Conservation (phyloP, 805 yeast species). For the Kazachstania taianensis region DNA sequence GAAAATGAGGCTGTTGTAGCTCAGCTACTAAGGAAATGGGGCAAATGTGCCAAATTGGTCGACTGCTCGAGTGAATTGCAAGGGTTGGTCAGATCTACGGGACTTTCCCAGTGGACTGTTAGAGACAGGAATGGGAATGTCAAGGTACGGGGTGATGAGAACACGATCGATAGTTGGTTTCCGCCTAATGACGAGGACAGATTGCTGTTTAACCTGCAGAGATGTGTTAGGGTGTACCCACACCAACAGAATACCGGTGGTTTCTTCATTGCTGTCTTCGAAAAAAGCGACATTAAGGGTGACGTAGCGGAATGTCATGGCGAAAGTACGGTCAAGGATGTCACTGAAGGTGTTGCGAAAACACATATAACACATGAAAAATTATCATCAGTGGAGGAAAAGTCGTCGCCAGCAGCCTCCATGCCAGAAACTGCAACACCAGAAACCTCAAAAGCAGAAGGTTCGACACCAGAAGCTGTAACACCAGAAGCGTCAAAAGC, state of each 20-base stretch:
- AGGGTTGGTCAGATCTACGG: conserved; percentile 64
- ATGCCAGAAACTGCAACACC: conserved; percentile 6
- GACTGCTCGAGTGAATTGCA: conserved; percentile 64
- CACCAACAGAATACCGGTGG: conserved; percentile 98
- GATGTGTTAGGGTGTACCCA: conserved; percentile 93
- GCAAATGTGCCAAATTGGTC: conserved; percentile 54
- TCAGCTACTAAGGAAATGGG: conserved; percentile 76
- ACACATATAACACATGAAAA: conserved; percentile 4
- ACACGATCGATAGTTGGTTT: conserved; percentile 47
- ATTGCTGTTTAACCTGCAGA: conserved; percentile 47
- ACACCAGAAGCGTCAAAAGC: conserved; percentile 3
- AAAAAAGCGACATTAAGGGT: conserved; percentile 50
- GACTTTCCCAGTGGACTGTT: conserved; percentile 77
- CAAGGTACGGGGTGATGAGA: conserved; percentile 40
- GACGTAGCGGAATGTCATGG: too few relatives aligned
- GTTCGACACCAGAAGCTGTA: conserved; percentile 9
- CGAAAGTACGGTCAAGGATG: conserved; percentile 10
- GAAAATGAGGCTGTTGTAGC: conserved; percentile 97
- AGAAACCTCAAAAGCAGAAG: background rate
- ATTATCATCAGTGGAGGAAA: conserved; percentile 2
- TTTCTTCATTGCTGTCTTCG: conserved; percentile 87
- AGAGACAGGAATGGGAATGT: conserved; percentile 66
- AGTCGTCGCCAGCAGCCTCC: conserved; percentile 5
- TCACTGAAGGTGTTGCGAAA: conserved; percentile 5
- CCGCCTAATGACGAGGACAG: conserved; percentile 77